Conservation (phyloP, 192 early-diverging fungal species). For the Gamsiella multidivaricata region DNA sequence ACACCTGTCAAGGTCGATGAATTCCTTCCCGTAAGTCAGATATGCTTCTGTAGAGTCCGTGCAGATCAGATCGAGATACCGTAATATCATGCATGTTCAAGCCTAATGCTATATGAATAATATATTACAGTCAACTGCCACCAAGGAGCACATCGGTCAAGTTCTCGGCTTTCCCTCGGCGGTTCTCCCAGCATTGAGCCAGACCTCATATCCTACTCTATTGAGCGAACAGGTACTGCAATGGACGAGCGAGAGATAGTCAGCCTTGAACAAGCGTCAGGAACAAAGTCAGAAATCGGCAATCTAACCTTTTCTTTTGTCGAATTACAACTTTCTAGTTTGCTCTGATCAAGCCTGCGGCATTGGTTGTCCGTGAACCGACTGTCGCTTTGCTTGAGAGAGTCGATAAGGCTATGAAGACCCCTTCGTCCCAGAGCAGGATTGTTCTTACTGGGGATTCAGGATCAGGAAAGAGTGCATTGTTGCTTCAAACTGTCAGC, state of each 20-base stretch:
- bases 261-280: too few relatives aligned
- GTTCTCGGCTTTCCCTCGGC: conserved; percentile 36
- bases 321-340: too few relatives aligned
- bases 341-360: conserved; percentile 50
- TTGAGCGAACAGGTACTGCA: conserved; percentile 44
- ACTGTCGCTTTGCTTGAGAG: conserved; percentile 53
- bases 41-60: too few relatives aligned
- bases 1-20: conserved; percentile 48
- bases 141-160: conserved; percentile 45
- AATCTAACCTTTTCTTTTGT: background rate
- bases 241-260: too few relatives aligned
- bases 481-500: conserved; percentile 61
- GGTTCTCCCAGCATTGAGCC: conserved; percentile 34
- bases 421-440: conserved; percentile 46
- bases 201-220: conserved; percentile 41
- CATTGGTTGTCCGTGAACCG: conserved; percentile 55
- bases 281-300: too few relatives aligned
- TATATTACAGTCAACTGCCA: conserved; percentile 32
- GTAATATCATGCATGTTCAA: too few relatives aligned
- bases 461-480: conserved; percentile 63
- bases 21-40: conserved; percentile 44
- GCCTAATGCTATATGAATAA: too few relatives aligned
- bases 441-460: conserved; percentile 55
- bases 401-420: conserved; percentile 48
- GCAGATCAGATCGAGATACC: too few relatives aligned